Base-by-base conservation (phyloP, 2,329 filamentous ascomycete species). In the Coleophoma cylindrospora region DNA sequence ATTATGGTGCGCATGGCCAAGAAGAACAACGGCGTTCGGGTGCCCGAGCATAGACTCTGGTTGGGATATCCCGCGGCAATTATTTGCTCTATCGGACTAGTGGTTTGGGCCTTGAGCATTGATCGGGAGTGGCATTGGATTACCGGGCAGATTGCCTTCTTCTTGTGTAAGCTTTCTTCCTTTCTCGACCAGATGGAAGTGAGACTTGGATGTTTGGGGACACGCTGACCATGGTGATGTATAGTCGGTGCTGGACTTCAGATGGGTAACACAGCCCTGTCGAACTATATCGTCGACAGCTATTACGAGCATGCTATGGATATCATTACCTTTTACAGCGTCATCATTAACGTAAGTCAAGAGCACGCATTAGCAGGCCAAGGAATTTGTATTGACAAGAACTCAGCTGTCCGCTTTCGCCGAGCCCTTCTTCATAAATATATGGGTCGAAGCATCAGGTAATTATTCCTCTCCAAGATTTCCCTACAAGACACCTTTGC, bases 1-100 rank as follows among this genome's bases (percentile, higher is more conserved):
- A 68, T 81, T 13, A 68, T 80, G n/a, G 50, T 66, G n/a, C 61
- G 60, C 37, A 57, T 80, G 34, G 69, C 74, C 1, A 70, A 66
- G 54, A 66, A 63, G 44, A 75, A 76, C 51, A 62, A 62, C 14
- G 68, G 69, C 22, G 55, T 72, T 7, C 69, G 73, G 33, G 64
- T 72, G 1, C 67, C 78, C 0, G 78, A 82, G 62, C 79, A 78
- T 75, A 68, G 79, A 14, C 60, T 81, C 19, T 81, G 76, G 76
- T 61, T 81, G 12, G 71, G 70, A 3, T 81, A 80, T 61, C 78
- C 78, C 7, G 77, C 75, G 12, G 68, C 72, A 3, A 9, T 74
- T 4, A 50, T 79, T 11, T 76, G 70, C 1, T 69, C 71, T 63
- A 60, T 77, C 7, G 78, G 79, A 0, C 61, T 77, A 34, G 67